Percentiles rank a stretch among this genome's conserved stretches.
These are phyloP conservation scores for Lentinus polychrous DNA, from an alignment of 1,284 basidiomycete genomes.

Conservation along the genomic window DNA sequence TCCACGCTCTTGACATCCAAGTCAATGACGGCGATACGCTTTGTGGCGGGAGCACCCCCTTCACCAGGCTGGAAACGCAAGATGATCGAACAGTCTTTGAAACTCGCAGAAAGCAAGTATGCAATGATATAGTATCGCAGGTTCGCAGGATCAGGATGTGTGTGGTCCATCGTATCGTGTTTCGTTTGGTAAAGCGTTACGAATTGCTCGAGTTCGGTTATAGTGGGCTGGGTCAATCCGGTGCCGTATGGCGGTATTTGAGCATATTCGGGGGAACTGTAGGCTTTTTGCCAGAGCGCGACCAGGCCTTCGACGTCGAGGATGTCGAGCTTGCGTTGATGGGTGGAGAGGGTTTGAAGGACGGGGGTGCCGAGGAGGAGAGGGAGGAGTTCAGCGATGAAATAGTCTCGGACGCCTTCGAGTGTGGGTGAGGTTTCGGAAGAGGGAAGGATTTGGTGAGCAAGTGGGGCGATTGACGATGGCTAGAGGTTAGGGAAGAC, in stretches of 20 bases:
- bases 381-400: constrained; percentile 42
- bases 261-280: constrained; percentile 8
- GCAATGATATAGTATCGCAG: constrained; percentile 60
- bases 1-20: constrained; percentile 76
- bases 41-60: neutral
- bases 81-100: constrained; percentile 95
- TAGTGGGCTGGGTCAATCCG: constrained; percentile 16
- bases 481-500: constrained; percentile 5
- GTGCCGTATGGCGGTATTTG: constrained; percentile 13
- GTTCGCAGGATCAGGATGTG: constrained; percentile 32
- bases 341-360: constrained; percentile 48
- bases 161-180: constrained; percentile 28
- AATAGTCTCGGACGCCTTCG: constrained; percentile 21
- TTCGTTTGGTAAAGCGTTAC: constrained; percentile 40
- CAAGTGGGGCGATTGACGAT: constrained; percentile 6
- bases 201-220: constrained; percentile 22
- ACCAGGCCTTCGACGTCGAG: constrained; percentile 80
- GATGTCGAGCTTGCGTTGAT: constrained; percentile 76
- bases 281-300: constrained; percentile 35
- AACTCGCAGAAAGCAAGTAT: constrained; percentile 84
- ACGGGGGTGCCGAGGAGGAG: constrained; percentile 49
- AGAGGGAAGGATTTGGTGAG: constrained; percentile 4
- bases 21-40: constrained; percentile 69
- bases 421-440: neutral
- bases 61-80: constrained; percentile 35